Evolutionary conservation across 768 basidiomycete species (phyloP).

Genomic region (Agaricus subrufescens): DNA sequence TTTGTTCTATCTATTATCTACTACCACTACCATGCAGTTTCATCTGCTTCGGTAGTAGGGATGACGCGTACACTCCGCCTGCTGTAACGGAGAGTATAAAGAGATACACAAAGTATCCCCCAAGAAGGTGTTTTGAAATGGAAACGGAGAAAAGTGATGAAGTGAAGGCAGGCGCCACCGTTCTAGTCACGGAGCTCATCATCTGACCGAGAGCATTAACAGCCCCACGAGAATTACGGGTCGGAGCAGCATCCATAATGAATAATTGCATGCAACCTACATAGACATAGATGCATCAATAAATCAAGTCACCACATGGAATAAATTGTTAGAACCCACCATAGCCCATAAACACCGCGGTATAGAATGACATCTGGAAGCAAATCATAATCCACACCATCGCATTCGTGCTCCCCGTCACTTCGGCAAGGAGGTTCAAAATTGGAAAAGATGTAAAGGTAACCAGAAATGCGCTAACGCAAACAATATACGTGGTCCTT

Average conservation of each 20-base stretch:
- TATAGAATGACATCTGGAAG: constrained; percentile 5
- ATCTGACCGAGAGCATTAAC: constrained; percentile 23
- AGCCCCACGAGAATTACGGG: constrained; percentile 5
- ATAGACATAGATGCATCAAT: neutral
- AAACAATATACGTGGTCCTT: constrained; percentile 34
- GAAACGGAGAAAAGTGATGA: constrained; percentile 62
- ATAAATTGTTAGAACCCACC: neutral
- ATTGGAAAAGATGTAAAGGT: constrained; percentile 14
- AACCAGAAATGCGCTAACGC: constrained; percentile 8
- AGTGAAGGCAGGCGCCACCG: constrained; percentile 49
- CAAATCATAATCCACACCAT: neutral
- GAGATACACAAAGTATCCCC: constrained; percentile 49
- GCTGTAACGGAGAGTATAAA: constrained; percentile 21
- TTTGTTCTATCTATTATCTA: no score
- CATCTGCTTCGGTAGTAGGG: neutral
- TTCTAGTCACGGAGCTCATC: constrained; percentile 29
- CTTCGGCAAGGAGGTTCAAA: constrained; percentile 3
- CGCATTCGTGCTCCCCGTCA: neutral
- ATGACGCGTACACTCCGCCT: constrained; percentile 1
- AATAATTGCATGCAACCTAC: constrained; percentile 9
- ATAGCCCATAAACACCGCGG: constrained; percentile 5
- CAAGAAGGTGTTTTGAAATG: constrained; percentile 38
- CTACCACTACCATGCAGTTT: neutral
- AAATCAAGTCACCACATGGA: neutral
- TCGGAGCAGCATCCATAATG: constrained; percentile 9